These are phyloP conservation scores for Elsinoe arachidis DNA, from an alignment of 2,329 filamentous ascomycete genomes.

Conservation along the genomic window DNA sequence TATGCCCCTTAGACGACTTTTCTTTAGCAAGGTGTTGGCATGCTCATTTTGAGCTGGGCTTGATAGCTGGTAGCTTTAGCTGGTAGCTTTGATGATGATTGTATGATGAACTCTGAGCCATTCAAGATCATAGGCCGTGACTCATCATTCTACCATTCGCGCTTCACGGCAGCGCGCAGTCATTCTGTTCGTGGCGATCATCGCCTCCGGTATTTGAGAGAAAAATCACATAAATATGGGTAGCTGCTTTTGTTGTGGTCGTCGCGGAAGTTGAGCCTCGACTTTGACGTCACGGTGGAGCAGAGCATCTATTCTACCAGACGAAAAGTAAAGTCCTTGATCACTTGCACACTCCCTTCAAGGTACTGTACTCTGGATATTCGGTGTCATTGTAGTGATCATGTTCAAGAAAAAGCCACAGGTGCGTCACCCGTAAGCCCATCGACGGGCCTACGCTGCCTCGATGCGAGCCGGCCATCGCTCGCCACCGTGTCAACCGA, in stretches of 20 bases:
- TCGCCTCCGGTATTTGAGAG: too few relatives aligned
- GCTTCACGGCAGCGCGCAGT: too few relatives aligned
- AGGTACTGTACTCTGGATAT: too few relatives aligned
- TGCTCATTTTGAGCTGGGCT: neutral
- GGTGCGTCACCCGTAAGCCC: neutral
- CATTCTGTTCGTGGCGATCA: too few relatives aligned
- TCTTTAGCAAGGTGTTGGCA: neutral
- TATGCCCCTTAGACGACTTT: neutral
- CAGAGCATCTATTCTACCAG: neutral
- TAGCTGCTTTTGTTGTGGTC: too few relatives aligned
- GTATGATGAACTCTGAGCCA: neutral
- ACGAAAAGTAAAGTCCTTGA: neutral
- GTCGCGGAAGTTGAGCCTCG: too few relatives aligned
- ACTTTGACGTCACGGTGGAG: too few relatives aligned
- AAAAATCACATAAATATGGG: too few relatives aligned
- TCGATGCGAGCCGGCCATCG: too few relatives aligned
- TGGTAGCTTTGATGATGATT: too few relatives aligned
- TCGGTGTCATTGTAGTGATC: neutral
- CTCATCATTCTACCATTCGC: neutral
- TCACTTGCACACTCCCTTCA: too few relatives aligned
- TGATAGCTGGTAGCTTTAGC: neutral
- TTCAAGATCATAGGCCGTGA: neutral
- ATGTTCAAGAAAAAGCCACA: slow-evolving; percentile 34
- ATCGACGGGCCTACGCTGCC: too few relatives aligned
- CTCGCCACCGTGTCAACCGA: neutral